A percentile compares a stretch with the other conserved stretches of the same genome.
These are phyloP conservation scores for Polychaeton citri DNA, from an alignment of 2,329 filamentous ascomycete species.

Conservation along the genomic window DNA sequence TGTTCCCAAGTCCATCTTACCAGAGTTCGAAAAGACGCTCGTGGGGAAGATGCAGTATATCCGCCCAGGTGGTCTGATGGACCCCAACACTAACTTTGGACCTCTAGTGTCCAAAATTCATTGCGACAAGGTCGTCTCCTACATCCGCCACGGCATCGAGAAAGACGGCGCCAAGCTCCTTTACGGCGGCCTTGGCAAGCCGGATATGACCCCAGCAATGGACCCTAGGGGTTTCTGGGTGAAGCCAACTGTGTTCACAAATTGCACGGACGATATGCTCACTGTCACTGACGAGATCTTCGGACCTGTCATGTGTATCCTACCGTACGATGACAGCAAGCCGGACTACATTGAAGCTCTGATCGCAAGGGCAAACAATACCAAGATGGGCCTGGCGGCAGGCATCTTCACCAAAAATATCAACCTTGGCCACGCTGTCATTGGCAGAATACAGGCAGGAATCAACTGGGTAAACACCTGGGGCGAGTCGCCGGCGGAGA, in stretches of 20 bases:
- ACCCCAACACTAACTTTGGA: slow-evolving; percentile 66
- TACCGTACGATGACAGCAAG: slow-evolving; percentile 46
- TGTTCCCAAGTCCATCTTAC: slow-evolving; percentile 52
- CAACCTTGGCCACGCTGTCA: slow-evolving; percentile 57
- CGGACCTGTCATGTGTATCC: slow-evolving; percentile 71
- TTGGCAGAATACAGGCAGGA: slow-evolving; percentile 61
- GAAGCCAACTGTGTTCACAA: slow-evolving; percentile 68
- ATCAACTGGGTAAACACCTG: slow-evolving; percentile 91
- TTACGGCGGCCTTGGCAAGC: slow-evolving; percentile 54
- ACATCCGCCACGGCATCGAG: slow-evolving; percentile 63
- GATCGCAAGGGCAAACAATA: slow-evolving; percentile 60
- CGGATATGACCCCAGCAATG: slow-evolving; percentile 27
- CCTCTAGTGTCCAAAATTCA: slow-evolving; percentile 66
- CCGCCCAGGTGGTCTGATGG: slow-evolving; percentile 59
- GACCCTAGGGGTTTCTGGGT: slow-evolving; percentile 63
- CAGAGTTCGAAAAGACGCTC: slow-evolving; percentile 54
- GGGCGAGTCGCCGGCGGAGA: slow-evolving; percentile 85
- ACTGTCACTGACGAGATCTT: slow-evolving; percentile 79
- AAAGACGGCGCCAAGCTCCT: slow-evolving; percentile 61
- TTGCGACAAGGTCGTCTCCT: slow-evolving; percentile 62
- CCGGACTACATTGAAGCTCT: slow-evolving; percentile 47
- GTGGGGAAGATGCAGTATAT: slow-evolving; percentile 57
- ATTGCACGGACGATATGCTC: slow-evolving; percentile 72
- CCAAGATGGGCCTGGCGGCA: slow-evolving; percentile 65
- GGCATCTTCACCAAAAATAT: slow-evolving; percentile 71